A percentile compares a stretch with the other conserved stretches of the same genome.
Conservation (phyloP, 768 basidiomycete genomes). For the Aureoboletus auriporus region DNA sequence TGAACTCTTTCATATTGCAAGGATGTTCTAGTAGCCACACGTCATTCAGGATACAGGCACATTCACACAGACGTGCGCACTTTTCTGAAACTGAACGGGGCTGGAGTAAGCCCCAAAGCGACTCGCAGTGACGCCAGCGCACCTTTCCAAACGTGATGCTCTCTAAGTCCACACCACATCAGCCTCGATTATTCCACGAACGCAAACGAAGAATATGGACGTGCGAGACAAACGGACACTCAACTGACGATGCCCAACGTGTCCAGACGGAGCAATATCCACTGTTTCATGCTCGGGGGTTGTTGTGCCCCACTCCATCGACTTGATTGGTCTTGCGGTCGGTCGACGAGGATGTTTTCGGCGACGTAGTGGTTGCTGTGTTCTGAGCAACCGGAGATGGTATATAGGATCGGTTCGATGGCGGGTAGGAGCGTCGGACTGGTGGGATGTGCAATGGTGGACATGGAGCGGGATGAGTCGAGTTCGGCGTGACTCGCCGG, state of each 20-base stretch:
- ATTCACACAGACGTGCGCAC: slow-evolving; percentile 12
- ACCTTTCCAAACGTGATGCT: slow-evolving; percentile 83
- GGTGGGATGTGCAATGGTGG: too few relatives aligned
- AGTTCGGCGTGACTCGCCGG: too few relatives aligned
- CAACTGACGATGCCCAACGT: slow-evolving; percentile 62
- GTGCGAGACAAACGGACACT: slow-evolving; percentile 22
- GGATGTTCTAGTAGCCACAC: slow-evolving; percentile 59
- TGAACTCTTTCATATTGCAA: slow-evolving; percentile 84
- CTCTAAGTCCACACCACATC: slow-evolving; percentile 36
- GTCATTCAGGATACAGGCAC: slow-evolving; percentile 1
- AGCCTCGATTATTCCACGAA: not conserved
- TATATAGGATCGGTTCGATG: slow-evolving; percentile 38
- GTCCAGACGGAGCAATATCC: slow-evolving; percentile 67
- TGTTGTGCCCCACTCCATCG: slow-evolving; percentile 74
- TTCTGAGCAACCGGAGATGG: slow-evolving; percentile 59
- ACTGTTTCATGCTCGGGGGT: slow-evolving; percentile 54
- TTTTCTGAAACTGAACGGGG: slow-evolving; percentile 21
- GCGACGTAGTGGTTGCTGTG: slow-evolving; percentile 68
- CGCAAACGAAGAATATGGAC: not conserved
- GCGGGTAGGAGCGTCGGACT: not conserved
- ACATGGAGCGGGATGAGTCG: too few relatives aligned
- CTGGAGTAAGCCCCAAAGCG: not conserved
- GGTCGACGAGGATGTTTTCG: slow-evolving; percentile 65
- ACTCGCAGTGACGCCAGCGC: slow-evolving; percentile 2
- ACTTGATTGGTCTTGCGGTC: slow-evolving; percentile 59